Conservation (phyloP, 2,329 filamentous ascomycete species). For the Fusarium agapanthi region DNA sequence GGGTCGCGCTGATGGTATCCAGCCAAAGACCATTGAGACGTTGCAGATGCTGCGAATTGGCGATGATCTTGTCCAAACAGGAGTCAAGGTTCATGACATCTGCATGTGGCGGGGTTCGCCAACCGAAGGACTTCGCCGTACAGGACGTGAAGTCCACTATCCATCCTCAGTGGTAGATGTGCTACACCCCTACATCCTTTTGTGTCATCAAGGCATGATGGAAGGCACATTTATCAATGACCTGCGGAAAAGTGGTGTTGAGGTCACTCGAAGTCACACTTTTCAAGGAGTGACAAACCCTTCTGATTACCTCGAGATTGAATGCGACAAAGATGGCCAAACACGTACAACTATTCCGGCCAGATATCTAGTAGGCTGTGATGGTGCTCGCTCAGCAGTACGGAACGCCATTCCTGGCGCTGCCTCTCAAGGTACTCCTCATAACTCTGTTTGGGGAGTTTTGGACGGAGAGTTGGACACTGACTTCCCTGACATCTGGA, state of each 20-base stretch:
- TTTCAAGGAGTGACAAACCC: slow-evolving; percentile 57
- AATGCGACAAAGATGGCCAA: slow-evolving; percentile 45
- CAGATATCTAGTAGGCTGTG: slow-evolving; percentile 49
- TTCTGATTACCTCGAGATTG: slow-evolving; percentile 53
- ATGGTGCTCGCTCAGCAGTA: slow-evolving; percentile 76
- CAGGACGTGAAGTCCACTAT: slow-evolving; percentile 75
- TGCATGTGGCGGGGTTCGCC: slow-evolving; percentile 71
- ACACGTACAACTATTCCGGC: slow-evolving; percentile 13
- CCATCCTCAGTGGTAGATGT: slow-evolving; percentile 65
- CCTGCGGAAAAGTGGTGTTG: slow-evolving; percentile 68
- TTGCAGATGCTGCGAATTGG: slow-evolving; percentile 75
- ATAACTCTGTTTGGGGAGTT: slow-evolving; percentile 71
- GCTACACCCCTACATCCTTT: slow-evolving; percentile 63
- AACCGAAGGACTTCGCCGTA: slow-evolving; percentile 62
- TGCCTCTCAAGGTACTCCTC: slow-evolving; percentile 63
- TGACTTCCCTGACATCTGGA: slow-evolving; percentile 79
- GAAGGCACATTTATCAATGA: slow-evolving; percentile 76
- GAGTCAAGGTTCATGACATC: slow-evolving; percentile 78
- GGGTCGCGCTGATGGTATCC: slow-evolving; percentile 75
- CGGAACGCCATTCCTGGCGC: slow-evolving; percentile 67
- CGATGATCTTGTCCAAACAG: slow-evolving; percentile 70
- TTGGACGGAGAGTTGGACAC: slow-evolving; percentile 75
- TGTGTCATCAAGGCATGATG: slow-evolving; percentile 78
- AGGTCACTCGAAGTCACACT: slow-evolving; percentile 73
- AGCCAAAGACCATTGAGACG: slow-evolving; percentile 82